These are phyloP conservation scores for Ustilaginoidea virens DNA, from an alignment of 2,329 filamentous ascomycete genomes.

Conservation along the genomic window DNA sequence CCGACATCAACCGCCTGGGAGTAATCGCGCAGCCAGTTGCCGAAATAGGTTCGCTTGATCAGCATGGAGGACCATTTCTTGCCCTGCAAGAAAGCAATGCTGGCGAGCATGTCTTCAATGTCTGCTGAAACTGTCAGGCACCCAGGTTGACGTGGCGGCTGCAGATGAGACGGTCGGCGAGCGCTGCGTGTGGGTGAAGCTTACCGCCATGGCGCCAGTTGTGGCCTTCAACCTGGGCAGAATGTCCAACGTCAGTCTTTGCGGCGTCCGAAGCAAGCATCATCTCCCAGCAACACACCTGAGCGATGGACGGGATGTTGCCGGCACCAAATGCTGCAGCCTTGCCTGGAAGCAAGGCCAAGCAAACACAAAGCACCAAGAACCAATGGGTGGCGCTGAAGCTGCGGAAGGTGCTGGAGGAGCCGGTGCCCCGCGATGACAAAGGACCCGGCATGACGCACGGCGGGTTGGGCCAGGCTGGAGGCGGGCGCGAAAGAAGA, in stretches of 20 bases:
- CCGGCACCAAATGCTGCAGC: conserved; percentile 52
- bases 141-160: neutral
- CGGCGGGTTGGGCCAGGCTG: too few species aligned
- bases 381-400: conserved; percentile 25
- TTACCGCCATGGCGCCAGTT: conserved; percentile 55
- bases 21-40: conserved; percentile 78
- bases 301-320: conserved; percentile 51
- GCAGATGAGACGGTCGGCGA: neutral
- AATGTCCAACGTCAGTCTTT: neutral
- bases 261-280: too few species aligned
- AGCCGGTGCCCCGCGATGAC: conserved; percentile 30
- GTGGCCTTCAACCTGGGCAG: conserved; percentile 44
- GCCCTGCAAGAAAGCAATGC: conserved; percentile 58
- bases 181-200: too few species aligned
- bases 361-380: conserved; percentile 34
- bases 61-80: conserved; percentile 76
- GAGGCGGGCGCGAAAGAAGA: too few species aligned
- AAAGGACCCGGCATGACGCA: conserved; percentile 31
- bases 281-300: conserved; percentile 16
- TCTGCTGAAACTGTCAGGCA: conserved; percentile 28
- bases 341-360: conserved; percentile 40
- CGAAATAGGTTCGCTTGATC: conserved; percentile 68
- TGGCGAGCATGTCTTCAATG: conserved; percentile 71
- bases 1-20: conserved; percentile 72
- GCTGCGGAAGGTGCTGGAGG: too few species aligned